Base-by-base conservation (phyloP, 345 rosid genomes). In the Eucalyptus leucophloia region DNA sequence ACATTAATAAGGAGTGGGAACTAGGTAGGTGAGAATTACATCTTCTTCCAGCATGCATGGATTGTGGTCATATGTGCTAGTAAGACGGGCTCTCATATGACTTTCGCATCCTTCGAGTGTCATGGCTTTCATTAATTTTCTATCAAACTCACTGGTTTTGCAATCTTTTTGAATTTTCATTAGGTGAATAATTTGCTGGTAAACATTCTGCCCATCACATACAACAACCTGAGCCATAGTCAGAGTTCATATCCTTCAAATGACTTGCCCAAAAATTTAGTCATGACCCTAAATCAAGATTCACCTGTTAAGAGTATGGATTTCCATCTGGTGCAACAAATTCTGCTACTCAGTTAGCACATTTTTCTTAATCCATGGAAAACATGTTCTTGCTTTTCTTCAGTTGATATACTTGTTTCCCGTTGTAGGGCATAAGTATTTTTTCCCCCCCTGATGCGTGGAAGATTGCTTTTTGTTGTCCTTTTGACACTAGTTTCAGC, bases 291-390 rank as follows among this genome's bases (percentile, higher is more conserved):
- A 87, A 92, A n/a, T 92, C 98, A 95, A 92, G 96, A 96, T 54
- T 95, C 98, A 87, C 91, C 94, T 88, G 95, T 94, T 83, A 95
- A 91, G 94, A 97, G 98, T 93, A 97, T 97, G 97, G 99, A 95
- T 93, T 97, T 97, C 89, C 99, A 97, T 91, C 98, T 95, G 1
- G 86, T 91, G 88, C 96, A 95, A 90, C 98, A 95, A 91, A 95
- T 92, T 90, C 89, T 95, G 88, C 97, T 96, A 88, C 95, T 97
- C 42, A 95, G 98, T 98, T 87, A 93, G 88, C 86, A 72, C 26
- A 86, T 47, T 58, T 40, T 72, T 86, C 77, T 88, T 26, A 28
- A 1, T 88, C 67, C 7, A 28, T 28, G 56, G n/a, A 42, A 34
- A 88, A 62, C 23, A 37, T 5, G 18, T 60, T 44, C 21, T 30